Evolutionary conservation across 108 stramenopile species (phyloP).

Genomic region (Chaetoceros tenuissimus): DNA sequence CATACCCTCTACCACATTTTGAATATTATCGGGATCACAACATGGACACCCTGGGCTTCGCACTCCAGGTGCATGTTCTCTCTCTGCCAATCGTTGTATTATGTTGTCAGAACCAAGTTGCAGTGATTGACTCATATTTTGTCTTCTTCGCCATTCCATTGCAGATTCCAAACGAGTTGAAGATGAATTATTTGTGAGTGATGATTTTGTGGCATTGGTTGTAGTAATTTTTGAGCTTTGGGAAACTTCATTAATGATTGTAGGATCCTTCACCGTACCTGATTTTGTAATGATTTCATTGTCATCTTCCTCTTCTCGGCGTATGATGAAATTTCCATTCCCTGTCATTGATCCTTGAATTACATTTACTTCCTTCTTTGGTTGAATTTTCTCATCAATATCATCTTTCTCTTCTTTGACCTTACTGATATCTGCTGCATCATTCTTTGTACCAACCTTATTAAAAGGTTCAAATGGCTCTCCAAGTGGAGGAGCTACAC

Average conservation of each 20-base stretch:
- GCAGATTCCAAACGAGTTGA: background rate
- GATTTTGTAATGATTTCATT: conserved; percentile 1
- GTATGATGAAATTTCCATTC: conserved; percentile 30
- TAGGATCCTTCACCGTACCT: background rate
- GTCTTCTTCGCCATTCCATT: background rate
- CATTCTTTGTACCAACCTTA: conserved; percentile 7
- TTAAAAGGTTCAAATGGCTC: conserved; percentile 28
- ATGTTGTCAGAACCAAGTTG: conserved; percentile 12
- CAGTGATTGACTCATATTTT: background rate
- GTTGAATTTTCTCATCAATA: conserved; percentile 2
- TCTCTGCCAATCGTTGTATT: conserved; percentile 33
- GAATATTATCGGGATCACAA: conserved; percentile 66
- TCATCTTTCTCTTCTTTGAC: background rate
- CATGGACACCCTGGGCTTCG: conserved; percentile 72
- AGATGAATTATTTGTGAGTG: background rate
- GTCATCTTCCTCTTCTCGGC: background rate
- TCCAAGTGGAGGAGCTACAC: conserved; percentile 56
- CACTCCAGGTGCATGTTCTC: conserved; percentile 71
- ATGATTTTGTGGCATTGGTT: background rate
- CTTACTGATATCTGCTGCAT: conserved; percentile 1
- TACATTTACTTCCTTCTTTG: background rate
- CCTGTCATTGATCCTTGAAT: conserved; percentile 27
- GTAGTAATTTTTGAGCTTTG: background rate
- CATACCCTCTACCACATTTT: conserved; percentile 34
- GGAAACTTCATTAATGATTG: background rate